Conservation (phyloP, 495 filamentous ascomycete genomes). For the Letharia columbiana region DNA sequence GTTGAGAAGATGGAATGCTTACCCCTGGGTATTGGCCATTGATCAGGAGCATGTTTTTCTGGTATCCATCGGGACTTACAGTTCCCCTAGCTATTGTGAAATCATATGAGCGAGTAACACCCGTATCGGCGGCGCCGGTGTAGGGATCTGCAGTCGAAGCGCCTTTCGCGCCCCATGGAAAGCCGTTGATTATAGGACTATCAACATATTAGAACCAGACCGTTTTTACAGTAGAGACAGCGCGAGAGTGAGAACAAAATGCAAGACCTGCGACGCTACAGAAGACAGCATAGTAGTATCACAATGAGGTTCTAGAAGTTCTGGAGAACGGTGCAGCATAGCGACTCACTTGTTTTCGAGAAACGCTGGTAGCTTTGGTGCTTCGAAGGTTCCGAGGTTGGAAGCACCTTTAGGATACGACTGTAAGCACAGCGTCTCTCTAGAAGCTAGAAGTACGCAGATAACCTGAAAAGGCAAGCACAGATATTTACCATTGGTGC, state of each 20-base stretch:
- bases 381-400: not conserved
- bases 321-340: not conserved
- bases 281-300: not conserved
- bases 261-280: not conserved
- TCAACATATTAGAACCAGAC: not conserved
- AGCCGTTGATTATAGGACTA: constrained; percentile 20
- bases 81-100: constrained; percentile 31
- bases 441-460: not conserved
- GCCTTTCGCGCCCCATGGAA: constrained; percentile 19
- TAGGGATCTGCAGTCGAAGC: constrained; percentile 29
- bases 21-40: constrained; percentile 29
- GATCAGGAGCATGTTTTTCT: constrained; percentile 34
- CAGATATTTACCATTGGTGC: not conserved
- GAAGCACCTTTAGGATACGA: not conserved
- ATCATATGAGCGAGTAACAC: constrained; percentile 31
- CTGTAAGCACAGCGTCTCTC: not conserved
- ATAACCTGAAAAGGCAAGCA: not conserved
- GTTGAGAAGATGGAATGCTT: not conserved
- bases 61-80: constrained; percentile 42
- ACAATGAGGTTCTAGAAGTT: not conserved
- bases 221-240: not conserved
- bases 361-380: not conserved
- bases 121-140: constrained; percentile 28
- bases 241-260: not conserved
- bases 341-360: not conserved